Evolutionary conservation across 805 yeast species (phyloP), one percentile per base, ranked within the genome.

Genomic region (Candida gorgasii): DNA sequence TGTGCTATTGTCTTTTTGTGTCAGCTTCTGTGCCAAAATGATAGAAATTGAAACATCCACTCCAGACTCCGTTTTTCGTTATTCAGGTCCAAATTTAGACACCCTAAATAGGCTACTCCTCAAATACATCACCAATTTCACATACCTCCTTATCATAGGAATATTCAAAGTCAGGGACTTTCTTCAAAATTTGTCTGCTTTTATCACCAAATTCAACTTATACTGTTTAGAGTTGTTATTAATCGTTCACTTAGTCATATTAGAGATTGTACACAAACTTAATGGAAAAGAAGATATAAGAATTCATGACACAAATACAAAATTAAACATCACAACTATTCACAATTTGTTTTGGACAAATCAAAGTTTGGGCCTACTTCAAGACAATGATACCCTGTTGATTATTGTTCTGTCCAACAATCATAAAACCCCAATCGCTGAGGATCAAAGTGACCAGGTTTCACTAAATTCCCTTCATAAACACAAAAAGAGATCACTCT

Each of bases 271-370:
- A 5, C 28, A 40, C 28, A 19, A 14, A 2, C 3, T 34, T n/a
- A 34, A 18, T 15, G 40, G 40, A 7, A 12, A 24, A 15, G 28
- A 17, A 3, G 4, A 8, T 3, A 30, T 26, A 12, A 14, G 9
- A 12, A 14, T 40, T 9, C n/a, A 16, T 12, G 22, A 9, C 16
- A n/a, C 16, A 14, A 16, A 19, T 18, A 16, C 34, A n/a, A 4
- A 12, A 8, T 16, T 40, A 6, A 40, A 40, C n/a, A 8, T 35
- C 7, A 17, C 44, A 5, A 28, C 40, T 3, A 19, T 35, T 3
- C 48, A 45, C 16, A 31, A 41, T 3, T 34, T 45, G 16, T 45
- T 19, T 18, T 45, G 48, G 48, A 40, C 22, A 2, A 23, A 31
- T 3, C 14, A 30, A 29, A 17, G 4, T 2, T 17, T 38, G 8